Conservation (phyloP, 768 basidiomycete genomes). For the Tricholoma hemisulphureum region DNA sequence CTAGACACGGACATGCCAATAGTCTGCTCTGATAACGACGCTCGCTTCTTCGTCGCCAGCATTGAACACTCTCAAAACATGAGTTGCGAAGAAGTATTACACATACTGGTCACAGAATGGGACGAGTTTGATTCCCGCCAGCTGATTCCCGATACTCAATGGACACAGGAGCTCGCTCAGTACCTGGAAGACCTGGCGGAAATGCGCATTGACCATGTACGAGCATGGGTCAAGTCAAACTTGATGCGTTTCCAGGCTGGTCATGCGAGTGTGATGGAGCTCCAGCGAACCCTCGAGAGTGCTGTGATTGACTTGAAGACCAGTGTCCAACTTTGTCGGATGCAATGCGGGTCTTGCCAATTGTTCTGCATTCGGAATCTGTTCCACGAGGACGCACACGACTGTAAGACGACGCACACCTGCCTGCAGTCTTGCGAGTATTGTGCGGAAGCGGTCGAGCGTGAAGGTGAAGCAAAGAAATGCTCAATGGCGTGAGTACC, state of each 20-base stretch:
- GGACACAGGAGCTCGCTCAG: constrained; percentile 36
- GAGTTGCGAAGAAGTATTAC: constrained; percentile 20
- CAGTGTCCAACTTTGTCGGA: constrained; percentile 47
- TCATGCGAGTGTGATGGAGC: constrained; percentile 43
- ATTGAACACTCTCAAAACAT: constrained; percentile 11
- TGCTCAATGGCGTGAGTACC: constrained; percentile 18
- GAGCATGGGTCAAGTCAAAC: constrained; percentile 51
- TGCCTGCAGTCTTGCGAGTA: constrained; percentile 48
- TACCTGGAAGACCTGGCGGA: constrained; percentile 42
- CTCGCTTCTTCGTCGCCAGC: constrained; percentile 30
- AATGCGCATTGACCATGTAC: constrained; percentile 47
- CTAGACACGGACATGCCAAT: constrained; percentile 48
- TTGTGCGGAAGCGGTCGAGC: constrained; percentile 28
- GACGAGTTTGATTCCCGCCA: constrained; percentile 29
- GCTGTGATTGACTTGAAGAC: constrained; percentile 44
- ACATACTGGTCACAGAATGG: constrained; percentile 30
- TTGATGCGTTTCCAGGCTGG: constrained; percentile 43
- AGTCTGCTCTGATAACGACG: constrained; percentile 34
- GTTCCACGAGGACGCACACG: constrained; percentile 45
- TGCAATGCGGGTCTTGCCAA: constrained; percentile 47
- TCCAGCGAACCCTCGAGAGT: constrained; percentile 44
- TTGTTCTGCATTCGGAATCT: constrained; percentile 47
- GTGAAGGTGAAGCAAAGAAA: constrained; percentile 39
- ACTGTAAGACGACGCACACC: constrained; percentile 51
- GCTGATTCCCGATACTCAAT: constrained; percentile 37